Conservation (phyloP, 2,329 filamentous ascomycete genomes). For the Ophiocordyceps unilateralis region DNA sequence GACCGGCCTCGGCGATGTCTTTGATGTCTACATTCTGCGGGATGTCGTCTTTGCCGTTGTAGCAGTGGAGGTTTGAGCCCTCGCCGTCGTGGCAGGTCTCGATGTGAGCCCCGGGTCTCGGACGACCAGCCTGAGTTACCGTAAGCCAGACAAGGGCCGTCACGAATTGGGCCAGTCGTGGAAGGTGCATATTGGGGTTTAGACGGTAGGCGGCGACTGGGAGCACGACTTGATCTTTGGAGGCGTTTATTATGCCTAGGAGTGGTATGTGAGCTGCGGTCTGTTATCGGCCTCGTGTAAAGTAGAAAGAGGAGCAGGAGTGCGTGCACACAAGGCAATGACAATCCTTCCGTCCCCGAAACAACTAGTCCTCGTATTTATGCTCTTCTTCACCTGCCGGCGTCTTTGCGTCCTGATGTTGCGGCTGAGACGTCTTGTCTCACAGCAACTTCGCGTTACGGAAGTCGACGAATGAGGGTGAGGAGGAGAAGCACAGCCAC, state of each 20-base stretch:
- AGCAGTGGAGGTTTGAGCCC: conserved; percentile 1
- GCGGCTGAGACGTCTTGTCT: background rate
- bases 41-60: conserved; percentile 1
- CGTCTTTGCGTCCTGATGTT: background rate
- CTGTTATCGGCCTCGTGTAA: no score
- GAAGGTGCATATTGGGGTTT: no score
- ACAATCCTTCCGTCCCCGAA: no score
- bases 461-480: no score
- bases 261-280: no score
- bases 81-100: conserved; percentile 1
- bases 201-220: no score
- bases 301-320: background rate
- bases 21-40: background rate
- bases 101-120: background rate
- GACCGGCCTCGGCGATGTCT: conserved; percentile 1
- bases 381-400: no score
- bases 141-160: background rate
- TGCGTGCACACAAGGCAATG: no score
- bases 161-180: background rate
- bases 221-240: no score
- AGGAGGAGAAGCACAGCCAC: no score
- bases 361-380: background rate
- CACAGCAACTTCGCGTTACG: background rate
- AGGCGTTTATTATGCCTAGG: no score
- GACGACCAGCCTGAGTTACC: background rate